Base-by-base conservation (phyloP, 2,329 filamentous ascomycete genomes). In the Cryphonectria carpinicola region DNA sequence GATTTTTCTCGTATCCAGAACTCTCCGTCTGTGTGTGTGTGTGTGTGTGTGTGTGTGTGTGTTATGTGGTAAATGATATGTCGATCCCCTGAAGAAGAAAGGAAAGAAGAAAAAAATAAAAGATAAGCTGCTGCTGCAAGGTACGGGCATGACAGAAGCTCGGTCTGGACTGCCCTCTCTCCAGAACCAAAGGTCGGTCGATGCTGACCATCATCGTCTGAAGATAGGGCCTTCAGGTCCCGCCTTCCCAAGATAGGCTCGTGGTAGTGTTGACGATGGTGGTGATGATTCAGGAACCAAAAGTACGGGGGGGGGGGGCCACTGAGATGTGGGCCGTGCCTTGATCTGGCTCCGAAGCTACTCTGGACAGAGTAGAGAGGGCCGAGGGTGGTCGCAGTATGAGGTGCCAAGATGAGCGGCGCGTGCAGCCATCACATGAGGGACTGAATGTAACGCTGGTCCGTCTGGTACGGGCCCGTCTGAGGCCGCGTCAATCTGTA, bases 371-470 rank as follows among this genome's bases (percentile, higher is more conserved):
- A 61, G 58, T 61, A 61, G 58, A 61, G 22, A 39, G 17, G 56
- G 35, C 58, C 58, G 58, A 61, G 58, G 58, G 58, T 61, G 58
- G 58, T 39, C 58, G 58, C 35, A 61, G 58, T n/a, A 39, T 25
- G 6, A n/a, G 58, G 8, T 61, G 58, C 58, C 58, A 61, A 39
- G 58, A 22, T n/a, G 19, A 7, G 58, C 58, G 35, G 58, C 58
- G 58, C n/a, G 22, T 61, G 58, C 35, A 61, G 32, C 19, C 58
- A n/a, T 61, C 58, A 61, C 58, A 39, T 37, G 58, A n/a, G 17
- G 58, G 32, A n/a, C 35, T 61, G 10, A 22, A 61, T 61, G 58
- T 22, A 22, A 61, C 58, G 58, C 58, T 39, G 58, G 58, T 39
- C 32, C 39, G 58, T 32, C 32, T 32, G 32, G 32, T 32, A 32